phyloP scores from a whole-genome alignment of 1,284 basidiomycete genomes.

The Cutaneotrichosporon cavernicola region DNA sequence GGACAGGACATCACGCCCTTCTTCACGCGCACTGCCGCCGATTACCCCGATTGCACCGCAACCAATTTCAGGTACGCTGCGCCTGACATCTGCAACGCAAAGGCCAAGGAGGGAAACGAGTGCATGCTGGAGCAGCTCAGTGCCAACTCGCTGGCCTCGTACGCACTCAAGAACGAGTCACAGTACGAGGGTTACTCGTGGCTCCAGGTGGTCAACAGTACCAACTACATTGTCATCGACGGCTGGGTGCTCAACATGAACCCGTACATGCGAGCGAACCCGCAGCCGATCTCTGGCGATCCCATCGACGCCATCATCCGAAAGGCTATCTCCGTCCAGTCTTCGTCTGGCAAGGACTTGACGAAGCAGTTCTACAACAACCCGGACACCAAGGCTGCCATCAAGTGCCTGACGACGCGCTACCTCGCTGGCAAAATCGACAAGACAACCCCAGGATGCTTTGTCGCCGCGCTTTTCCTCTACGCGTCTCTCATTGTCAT shows the following conservation, averaged over 20 bases:
- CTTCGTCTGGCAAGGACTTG: constrained; percentile 75
- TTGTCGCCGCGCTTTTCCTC: constrained; percentile 83
- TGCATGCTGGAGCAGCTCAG: constrained; percentile 14
- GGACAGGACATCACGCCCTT: constrained; percentile 87
- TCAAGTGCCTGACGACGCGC: constrained; percentile 76
- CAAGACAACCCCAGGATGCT: constrained; percentile 94
- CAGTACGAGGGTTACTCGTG: constrained; percentile 80
- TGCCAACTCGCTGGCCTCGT: constrained; percentile 58
- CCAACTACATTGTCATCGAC: constrained; percentile 82
- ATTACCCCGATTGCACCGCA: constrained; percentile 63
- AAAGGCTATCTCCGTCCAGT: constrained; percentile 61
- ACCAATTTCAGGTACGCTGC: constrained; percentile 67
- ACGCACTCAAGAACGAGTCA: constrained; percentile 65
- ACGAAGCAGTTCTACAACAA: constrained; percentile 79
- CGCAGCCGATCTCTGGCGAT: constrained; percentile 67
- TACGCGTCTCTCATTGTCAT: constrained; percentile 91
- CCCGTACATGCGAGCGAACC: constrained; percentile 78
- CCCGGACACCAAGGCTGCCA: constrained; percentile 63
- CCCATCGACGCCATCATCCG: constrained; percentile 81
- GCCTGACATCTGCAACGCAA: constrained; percentile 66
- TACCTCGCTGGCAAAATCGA: constrained; percentile 94
- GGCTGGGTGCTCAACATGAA: constrained; percentile 91
- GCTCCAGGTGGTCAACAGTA: constrained; percentile 69
- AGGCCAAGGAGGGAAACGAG: constrained; percentile 36
- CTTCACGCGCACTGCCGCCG: constrained; percentile 67